Evolutionary conservation across 1,139 yeast species (phyloP), one percentile per base, ranked within the genome.

Genomic region (Yamadazyma mexicana): DNA sequence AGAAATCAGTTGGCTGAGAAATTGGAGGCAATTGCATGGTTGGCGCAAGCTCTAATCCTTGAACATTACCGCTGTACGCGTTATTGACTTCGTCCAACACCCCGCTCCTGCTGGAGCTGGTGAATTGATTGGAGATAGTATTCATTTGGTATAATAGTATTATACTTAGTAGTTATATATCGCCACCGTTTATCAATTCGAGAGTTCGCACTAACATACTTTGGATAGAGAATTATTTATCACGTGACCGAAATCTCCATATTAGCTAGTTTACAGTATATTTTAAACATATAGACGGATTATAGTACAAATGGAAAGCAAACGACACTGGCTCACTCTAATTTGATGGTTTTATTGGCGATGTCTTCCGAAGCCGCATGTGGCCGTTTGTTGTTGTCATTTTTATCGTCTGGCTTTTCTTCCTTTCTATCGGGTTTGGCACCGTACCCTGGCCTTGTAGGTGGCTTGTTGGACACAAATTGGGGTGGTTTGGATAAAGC

Each of bases 1-100:
- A 72, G 61, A 92, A 92, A 39, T 87, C 95, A n/a, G 96, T 81
- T 31, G 98, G 98, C 58, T 85, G 85, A 36, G 91, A 77, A 50
- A 87, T 87, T 45, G 95, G 95, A 18, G 96, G 95, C 60, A 87
- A 66, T 40, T 83, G 64, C 49, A 87, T 73, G 17, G 79, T 61
- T 27, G 96, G 96, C 1, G 91, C 78, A 50, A 77, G 59, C 35
- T 62, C 62, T 43, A 72, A 52, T 8, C 33, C 32, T 12, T 18
- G 39, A 5, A 31, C 26, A 7, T 26, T 16, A 4, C 39, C 24
- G 7, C 31, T 25, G 31, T 37, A 40, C 10, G 65, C 66, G 14
- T 57, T 52, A 33, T 58, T 55, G 39, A 66, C 50, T 42, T 70
- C 75, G 32, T 50, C 54, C 39, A 56, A 51, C 27, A 62, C 56